Evolutionary conservation across 805 yeast species (phyloP).

Genomic region (Wickerhamomyces canadensis): DNA sequence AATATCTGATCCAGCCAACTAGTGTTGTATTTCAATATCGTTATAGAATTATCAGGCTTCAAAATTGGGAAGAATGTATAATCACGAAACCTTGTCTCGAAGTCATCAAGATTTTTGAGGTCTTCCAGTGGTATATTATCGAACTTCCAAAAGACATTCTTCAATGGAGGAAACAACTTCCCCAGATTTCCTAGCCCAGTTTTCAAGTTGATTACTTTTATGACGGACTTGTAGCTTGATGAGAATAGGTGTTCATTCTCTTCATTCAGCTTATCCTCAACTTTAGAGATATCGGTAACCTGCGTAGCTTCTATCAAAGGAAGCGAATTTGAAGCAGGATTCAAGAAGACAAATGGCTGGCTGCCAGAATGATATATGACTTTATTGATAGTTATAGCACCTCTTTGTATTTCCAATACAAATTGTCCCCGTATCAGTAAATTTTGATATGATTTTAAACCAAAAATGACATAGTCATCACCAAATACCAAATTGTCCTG

Average conservation of each 20-base stretch:
- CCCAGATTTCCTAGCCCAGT: conserved; percentile 45
- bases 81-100: conserved; percentile 22
- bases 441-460: conserved; percentile 37
- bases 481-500: conserved; percentile 33
- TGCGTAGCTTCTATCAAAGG: conserved; percentile 43
- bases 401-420: conserved; percentile 36
- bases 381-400: conserved; percentile 42
- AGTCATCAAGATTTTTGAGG: conserved; percentile 10
- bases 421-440: conserved; percentile 45
- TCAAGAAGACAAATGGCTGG: conserved; percentile 27
- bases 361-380: conserved; percentile 26
- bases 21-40: conserved; percentile 12
- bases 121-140: conserved; percentile 13
- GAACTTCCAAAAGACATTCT: conserved; percentile 31
- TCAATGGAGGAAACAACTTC: conserved; percentile 37
- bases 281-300: conserved; percentile 26
- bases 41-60: conserved; percentile 23
- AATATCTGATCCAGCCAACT: conserved; percentile 34
- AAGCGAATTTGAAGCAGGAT: conserved; percentile 29
- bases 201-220: conserved; percentile 29
- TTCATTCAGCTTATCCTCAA: conserved; percentile 24
- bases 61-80: conserved; percentile 36
- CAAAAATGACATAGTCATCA: conserved; percentile 31
- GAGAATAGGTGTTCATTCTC: conserved; percentile 35
- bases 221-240: conserved; percentile 37